Evolutionary conservation across 2,329 filamentous ascomycete species (phyloP).

Genomic region (Neonectria neomacrospora): DNA sequence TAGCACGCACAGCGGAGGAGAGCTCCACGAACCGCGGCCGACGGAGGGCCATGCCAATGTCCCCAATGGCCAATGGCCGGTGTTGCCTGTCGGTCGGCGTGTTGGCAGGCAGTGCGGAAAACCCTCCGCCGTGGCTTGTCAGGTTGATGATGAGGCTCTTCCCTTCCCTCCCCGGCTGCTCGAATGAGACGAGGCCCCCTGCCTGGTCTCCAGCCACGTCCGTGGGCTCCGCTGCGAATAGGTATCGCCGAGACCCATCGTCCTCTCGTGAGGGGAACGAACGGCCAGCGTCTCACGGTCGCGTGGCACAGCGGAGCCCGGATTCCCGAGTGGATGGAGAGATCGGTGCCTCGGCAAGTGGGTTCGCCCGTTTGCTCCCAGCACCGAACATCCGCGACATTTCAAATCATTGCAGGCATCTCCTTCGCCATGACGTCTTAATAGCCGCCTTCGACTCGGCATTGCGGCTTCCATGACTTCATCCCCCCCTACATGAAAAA

Average conservation of each 20-base stretch:
- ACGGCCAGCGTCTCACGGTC: not conserved
- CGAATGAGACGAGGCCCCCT: not conserved
- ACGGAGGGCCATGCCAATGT: no score
- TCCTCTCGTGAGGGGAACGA: not conserved
- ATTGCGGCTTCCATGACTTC: not conserved
- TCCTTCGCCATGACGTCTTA: not conserved
- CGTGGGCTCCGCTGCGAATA: not conserved
- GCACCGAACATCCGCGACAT: not conserved
- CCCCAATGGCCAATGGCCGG: not conserved
- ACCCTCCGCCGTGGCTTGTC: not conserved
- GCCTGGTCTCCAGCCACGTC: not conserved
- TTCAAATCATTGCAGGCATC: not conserved
- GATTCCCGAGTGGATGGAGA: not conserved
- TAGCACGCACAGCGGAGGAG: not conserved
- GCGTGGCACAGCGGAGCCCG: not conserved
- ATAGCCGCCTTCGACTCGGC: not conserved
- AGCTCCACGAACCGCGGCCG: not conserved
- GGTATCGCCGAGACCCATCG: not conserved
- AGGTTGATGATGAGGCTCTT: not conserved
- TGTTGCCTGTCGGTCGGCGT: no score
- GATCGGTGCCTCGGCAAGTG: slow-evolving; percentile 7
- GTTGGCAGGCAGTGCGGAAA: not conserved
- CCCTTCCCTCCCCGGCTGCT: not conserved
- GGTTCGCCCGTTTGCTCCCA: not conserved
- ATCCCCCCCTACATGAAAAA: not conserved